Evolutionary conservation across 495 filamentous ascomycete species (phyloP), one percentile per base, ranked within the genome.

Genomic region (Penicilliopsis zonata): DNA sequence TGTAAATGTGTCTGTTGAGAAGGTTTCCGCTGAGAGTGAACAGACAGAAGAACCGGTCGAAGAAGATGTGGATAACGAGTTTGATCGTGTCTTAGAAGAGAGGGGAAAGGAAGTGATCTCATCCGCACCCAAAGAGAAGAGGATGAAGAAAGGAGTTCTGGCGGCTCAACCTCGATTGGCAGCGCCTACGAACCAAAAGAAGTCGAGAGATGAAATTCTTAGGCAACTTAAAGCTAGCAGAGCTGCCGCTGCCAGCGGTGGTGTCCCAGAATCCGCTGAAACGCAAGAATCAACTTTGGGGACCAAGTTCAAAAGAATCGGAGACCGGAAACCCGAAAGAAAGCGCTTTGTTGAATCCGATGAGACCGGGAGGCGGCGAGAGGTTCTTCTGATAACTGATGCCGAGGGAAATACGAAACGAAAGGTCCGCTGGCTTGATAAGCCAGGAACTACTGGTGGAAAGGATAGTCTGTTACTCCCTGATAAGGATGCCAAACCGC

Each of bases 381-480:
- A 95, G 49, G 74, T 95, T 3, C 64, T 95, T 34, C 78, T 93
- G 36, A 81, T 86, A 10, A 73, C 83, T 5, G 86, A 93, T 49
- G 80, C 82, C 27, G 70, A 94, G 38, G 92, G 90, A 6, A 80
- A 86, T 28, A 80, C 82, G 37, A 90, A 92, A 52, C 70, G 83
- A 38, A 96, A 93, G 55, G 70, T 88, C 12, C 43, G 59, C 10
- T 65, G 61, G 61, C 38, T 65, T 17, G 61, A 67, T 36, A 57
- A 57, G 64, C 47, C 52, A 2, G 55, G 61, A 18, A 42, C 51
- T 20, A 47, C 65, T 28, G 62, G 55, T 40, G 55, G 46, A 13
- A 47, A 52, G 13, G 26, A 35, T 16, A 65, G 63, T 9, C 55
- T 80, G 16, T 62, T 82, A 41, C 70, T 78, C 53, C 76, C 79